These are phyloP conservation scores for Mycena vitilis DNA, from an alignment of 768 basidiomycete species.

Conservation along the genomic window DNA sequence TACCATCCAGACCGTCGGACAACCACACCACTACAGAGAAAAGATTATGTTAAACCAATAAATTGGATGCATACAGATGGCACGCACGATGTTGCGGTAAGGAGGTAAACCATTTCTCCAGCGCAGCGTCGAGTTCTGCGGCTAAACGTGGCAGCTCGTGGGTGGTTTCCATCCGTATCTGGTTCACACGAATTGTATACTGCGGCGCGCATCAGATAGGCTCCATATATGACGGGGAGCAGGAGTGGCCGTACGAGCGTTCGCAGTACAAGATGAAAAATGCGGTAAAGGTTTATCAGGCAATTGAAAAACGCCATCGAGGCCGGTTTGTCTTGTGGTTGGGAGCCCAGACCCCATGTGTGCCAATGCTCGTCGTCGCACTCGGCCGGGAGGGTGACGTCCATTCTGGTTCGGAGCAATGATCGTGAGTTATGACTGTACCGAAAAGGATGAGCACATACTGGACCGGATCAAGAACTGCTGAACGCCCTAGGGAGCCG, in stretches of 20 bases:
- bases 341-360: background rate
- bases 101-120: slow-evolving; percentile 2
- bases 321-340: background rate
- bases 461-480: background rate
- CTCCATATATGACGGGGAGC: too few species aligned
- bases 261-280: background rate
- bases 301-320: background rate
- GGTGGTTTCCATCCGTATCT: background rate
- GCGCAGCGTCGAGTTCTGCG: background rate
- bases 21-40: slow-evolving; percentile 8
- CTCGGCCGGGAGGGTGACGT: background rate
- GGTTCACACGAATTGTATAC: background rate
- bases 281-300: slow-evolving; percentile 6
- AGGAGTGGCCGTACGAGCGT: background rate
- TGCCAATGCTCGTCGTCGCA: slow-evolving; percentile 13
- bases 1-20: background rate
- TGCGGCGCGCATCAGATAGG: background rate
- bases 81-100: slow-evolving; percentile 15
- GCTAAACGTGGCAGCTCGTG: background rate
- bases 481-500: background rate
- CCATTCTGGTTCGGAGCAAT: background rate
- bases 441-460: background rate
- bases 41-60: background rate
- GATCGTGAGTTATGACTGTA: too few species aligned
- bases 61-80: background rate